phyloP scores from a whole-genome alignment of 1,284 basidiomycete species.

The Moesziomyces sp. region DNA sequence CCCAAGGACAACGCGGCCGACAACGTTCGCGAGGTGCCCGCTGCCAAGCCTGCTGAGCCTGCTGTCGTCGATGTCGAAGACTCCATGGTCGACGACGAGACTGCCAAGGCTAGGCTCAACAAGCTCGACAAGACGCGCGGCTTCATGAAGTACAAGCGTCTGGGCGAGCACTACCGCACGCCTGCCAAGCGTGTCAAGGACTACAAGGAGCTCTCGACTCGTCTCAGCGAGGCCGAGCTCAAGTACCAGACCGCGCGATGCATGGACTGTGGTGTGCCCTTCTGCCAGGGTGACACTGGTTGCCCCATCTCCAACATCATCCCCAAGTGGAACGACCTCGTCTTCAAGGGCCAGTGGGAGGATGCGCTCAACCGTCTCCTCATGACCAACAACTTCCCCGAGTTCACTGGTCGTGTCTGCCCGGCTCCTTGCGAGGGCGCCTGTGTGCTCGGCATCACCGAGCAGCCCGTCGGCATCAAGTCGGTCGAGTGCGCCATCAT shows the following conservation, averaged over 20 bases:
- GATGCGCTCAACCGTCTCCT: slow-evolving; percentile 64
- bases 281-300: slow-evolving; percentile 65
- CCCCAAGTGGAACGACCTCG: slow-evolving; percentile 66
- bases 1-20: slow-evolving; percentile 42
- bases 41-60: slow-evolving; percentile 58
- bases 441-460: slow-evolving; percentile 64
- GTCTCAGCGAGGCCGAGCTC: slow-evolving; percentile 64
- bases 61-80: slow-evolving; percentile 63
- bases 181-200: slow-evolving; percentile 62
- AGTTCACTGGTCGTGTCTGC: slow-evolving; percentile 66
- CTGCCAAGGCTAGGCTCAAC: slow-evolving; percentile 54
- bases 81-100: slow-evolving; percentile 66
- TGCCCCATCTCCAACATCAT: slow-evolving; percentile 67
- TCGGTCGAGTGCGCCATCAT: slow-evolving; percentile 65
- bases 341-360: slow-evolving; percentile 66
- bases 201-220: slow-evolving; percentile 63
- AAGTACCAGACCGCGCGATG: slow-evolving; percentile 66
- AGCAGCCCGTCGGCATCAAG: slow-evolving; percentile 66
- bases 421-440: slow-evolving; percentile 66
- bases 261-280: slow-evolving; percentile 67
- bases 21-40: slow-evolving; percentile 37
- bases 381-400: slow-evolving; percentile 67
- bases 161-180: slow-evolving; percentile 63
- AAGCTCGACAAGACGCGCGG: slow-evolving; percentile 66
- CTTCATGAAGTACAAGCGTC: slow-evolving; percentile 67